Percentiles rank a stretch among this genome's conserved stretches.
These are phyloP conservation scores for Fagus crenata DNA, from an alignment of 306 rosid genomes.

Conservation along the genomic window DNA sequence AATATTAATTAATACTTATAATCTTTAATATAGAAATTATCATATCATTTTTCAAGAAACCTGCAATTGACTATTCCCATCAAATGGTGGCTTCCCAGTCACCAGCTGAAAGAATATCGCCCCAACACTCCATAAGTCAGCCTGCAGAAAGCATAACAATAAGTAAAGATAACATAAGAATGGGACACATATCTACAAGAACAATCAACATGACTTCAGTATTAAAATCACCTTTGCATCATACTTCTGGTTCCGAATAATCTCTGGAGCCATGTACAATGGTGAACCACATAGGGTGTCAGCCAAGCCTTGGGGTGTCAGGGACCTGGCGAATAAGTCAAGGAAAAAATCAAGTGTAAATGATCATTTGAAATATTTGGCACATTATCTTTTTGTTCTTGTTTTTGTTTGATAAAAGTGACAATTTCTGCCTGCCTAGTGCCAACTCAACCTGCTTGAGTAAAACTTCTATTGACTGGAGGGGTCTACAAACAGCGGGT, in stretches of 20 bases:
- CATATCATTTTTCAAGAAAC: conserved; percentile 35
- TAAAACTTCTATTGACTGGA: not conserved
- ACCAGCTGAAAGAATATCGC: conserved; percentile 88
- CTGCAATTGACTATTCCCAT: conserved; percentile 78
- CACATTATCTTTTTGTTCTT: conserved; percentile 5
- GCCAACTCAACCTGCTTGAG: conserved; percentile 6
- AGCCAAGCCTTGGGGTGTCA: conserved; percentile 66
- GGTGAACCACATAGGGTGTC: conserved; percentile 97
- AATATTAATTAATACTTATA: not conserved
- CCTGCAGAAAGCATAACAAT: conserved; percentile 52
- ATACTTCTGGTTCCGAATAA: conserved; percentile 63
- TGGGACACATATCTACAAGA: conserved; percentile 7
- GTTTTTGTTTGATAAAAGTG: conserved; percentile 11
- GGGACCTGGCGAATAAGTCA: conserved; percentile 57
- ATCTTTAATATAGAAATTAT: too few species aligned
- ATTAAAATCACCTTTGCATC: conserved; percentile 76
- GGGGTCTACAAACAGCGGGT: not conserved
- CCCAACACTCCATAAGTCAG: conserved; percentile 99
- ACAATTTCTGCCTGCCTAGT: not conserved
- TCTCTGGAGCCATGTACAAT: conserved; percentile 98
- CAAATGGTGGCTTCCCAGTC: conserved; percentile 86
- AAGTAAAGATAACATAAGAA: conserved; percentile 9
- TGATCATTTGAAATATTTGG: not conserved
- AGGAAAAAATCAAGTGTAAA: conserved; percentile 27
- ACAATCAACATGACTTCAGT: conserved; percentile 12